phyloP scores from a whole-genome alignment of 2,329 filamentous ascomycete species.

The Epichloe hybrida region DNA sequence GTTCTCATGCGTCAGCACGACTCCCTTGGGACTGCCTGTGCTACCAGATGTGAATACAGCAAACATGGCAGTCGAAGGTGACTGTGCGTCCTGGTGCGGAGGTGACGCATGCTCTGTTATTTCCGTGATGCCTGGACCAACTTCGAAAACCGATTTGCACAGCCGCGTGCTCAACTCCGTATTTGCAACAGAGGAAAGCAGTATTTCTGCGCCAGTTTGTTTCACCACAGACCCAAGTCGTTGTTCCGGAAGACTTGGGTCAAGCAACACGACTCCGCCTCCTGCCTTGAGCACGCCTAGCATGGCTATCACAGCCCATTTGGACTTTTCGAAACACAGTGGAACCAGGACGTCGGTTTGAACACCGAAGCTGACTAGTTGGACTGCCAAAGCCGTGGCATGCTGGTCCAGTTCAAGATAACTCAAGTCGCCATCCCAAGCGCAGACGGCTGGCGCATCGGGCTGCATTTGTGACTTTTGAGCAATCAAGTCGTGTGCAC shows the following conservation, averaged over 20 bases:
- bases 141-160: too few relatives aligned
- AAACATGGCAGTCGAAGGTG: neutral
- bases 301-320: conserved; percentile 31
- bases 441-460: conserved; percentile 28
- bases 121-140: too few relatives aligned
- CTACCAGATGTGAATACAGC: neutral
- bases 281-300: conserved; percentile 36
- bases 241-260: conserved; percentile 32
- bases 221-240: conserved; percentile 31
- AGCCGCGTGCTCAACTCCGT: neutral
- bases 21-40: neutral
- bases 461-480: conserved; percentile 24
- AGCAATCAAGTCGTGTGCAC: conserved; percentile 34
- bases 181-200: neutral
- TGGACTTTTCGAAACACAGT: conserved; percentile 37
- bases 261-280: conserved; percentile 32
- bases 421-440: conserved; percentile 35
- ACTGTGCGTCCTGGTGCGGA: too few relatives aligned
- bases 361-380: conserved; percentile 25
- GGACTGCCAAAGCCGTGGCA: conserved; percentile 27
- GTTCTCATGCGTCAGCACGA: neutral
- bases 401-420: conserved; percentile 30
- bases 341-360: conserved; percentile 21
- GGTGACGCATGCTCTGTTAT: too few relatives aligned
- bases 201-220: conserved; percentile 12